Evolutionary conservation across 345 rosid species (phyloP).

Genomic region (Citropsis articulata): DNA sequence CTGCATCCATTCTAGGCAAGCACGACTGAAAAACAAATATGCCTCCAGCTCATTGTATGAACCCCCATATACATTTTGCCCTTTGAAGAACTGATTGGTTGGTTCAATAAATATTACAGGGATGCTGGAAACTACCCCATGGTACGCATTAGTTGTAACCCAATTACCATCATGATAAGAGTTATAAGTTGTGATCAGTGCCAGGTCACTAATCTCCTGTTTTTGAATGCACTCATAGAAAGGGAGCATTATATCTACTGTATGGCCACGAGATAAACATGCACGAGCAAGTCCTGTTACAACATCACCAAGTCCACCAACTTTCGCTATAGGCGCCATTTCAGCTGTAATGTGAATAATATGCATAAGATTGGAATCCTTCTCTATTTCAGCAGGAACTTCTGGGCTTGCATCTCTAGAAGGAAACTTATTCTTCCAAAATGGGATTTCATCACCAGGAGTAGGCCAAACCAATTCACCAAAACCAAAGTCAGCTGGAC

Average conservation of each 20-base stretch:
- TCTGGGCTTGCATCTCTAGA: constrained; percentile 24
- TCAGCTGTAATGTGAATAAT: constrained; percentile 54
- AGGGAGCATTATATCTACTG: constrained; percentile 53
- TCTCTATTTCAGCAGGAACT: constrained; percentile 27
- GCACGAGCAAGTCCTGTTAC: constrained; percentile 62
- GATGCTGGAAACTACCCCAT: constrained; percentile 41
- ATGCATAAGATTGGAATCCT: constrained; percentile 40
- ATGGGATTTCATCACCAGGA: constrained; percentile 45
- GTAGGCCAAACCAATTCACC: constrained; percentile 40
- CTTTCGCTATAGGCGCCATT: constrained; percentile 62
- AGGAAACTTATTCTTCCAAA: constrained; percentile 53
- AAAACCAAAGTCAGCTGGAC: constrained; percentile 3
- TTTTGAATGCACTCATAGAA: constrained; percentile 50
- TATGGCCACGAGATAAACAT: constrained; percentile 47
- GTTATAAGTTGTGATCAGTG: constrained; percentile 26
- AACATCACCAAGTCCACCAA: constrained; percentile 71
- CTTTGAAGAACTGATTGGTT: constrained; percentile 49
- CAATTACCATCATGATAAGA: constrained; percentile 53
- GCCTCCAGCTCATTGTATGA: constrained; percentile 57
- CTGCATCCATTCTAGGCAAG: constrained; percentile 71
- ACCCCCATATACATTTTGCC: constrained; percentile 51
- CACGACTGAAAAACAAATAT: constrained; percentile 52
- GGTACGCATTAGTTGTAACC: constrained; percentile 41
- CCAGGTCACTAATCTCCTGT: constrained; percentile 36
- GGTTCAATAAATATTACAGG: constrained; percentile 52